Evolutionary conservation across 352 stramenopile genomes (phyloP).

Genomic region (Pythium dissotocum): DNA sequence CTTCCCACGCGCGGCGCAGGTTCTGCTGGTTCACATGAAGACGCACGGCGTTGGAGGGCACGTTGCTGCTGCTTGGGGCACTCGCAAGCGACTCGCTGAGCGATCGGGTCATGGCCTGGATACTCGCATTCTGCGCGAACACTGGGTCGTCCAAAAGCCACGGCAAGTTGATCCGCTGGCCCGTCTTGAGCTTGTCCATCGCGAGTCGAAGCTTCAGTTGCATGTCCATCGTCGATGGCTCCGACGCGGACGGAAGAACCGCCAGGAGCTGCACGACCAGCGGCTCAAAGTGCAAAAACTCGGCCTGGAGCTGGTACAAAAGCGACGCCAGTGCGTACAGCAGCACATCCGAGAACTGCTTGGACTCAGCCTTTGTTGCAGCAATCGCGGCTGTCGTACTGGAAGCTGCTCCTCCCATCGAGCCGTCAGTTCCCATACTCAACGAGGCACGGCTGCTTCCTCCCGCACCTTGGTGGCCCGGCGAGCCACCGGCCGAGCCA

Average conservation of each 20-base stretch:
- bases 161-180: slow-evolving; percentile 41
- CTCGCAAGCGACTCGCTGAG: slow-evolving; percentile 27
- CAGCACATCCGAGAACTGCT: slow-evolving; percentile 71
- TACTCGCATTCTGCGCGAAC: slow-evolving; percentile 38
- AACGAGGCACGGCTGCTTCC: neutral
- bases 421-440: neutral
- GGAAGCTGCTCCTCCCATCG: slow-evolving; percentile 10
- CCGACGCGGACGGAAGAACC: slow-evolving; percentile 45
- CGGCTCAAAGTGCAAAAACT: slow-evolving; percentile 74
- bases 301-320: slow-evolving; percentile 72
- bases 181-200: slow-evolving; percentile 54
- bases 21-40: slow-evolving; percentile 92
- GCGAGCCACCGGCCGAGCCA: slow-evolving; percentile 41
- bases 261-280: slow-evolving; percentile 66
- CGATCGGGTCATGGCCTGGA: slow-evolving; percentile 17
- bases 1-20: slow-evolving; percentile 84
- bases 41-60: slow-evolving; percentile 61
- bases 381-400: slow-evolving; percentile 38
- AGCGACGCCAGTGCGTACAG: slow-evolving; percentile 75
- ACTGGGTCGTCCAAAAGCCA: slow-evolving; percentile 52
- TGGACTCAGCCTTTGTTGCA: slow-evolving; percentile 65
- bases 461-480: neutral
- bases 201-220: slow-evolving; percentile 50
- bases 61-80: slow-evolving; percentile 30
- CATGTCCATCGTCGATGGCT: slow-evolving; percentile 43